Conservation (phyloP, 202 grass and related monocot species). For the Miscanthus sacchariflorus region DNA sequence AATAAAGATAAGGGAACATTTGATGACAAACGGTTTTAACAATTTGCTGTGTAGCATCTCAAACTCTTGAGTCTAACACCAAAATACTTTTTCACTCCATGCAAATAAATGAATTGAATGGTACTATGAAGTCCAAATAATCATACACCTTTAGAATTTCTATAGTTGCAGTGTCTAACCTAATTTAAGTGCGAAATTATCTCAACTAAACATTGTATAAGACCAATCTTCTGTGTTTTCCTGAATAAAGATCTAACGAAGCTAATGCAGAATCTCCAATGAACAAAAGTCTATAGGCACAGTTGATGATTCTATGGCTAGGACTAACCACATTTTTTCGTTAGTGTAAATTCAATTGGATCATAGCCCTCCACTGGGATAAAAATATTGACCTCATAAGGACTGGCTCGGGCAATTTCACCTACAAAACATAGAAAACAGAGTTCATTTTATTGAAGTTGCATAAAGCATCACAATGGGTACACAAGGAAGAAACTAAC, state of each 20-base stretch:
- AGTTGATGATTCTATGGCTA: constrained; percentile 31
- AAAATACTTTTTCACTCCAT: neutral
- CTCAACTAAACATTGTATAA: constrained; percentile 25
- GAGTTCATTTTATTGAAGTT: constrained; percentile 26
- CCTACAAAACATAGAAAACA: constrained; percentile 59
- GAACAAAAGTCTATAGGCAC: neutral
- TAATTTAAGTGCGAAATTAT: constrained; percentile 21
- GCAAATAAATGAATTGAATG: neutral
- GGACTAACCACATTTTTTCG: constrained; percentile 89
- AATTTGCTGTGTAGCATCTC: constrained; percentile 10
- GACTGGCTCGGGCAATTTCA: constrained; percentile 64
- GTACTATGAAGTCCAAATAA: constrained; percentile 1
- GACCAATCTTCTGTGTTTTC: constrained; percentile 10
- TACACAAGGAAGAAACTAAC: constrained; percentile 54
- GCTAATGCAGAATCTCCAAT: neutral
- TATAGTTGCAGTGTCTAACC: constrained; percentile 12
- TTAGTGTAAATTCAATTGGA: constrained; percentile 86
- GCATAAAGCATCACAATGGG: constrained; percentile 11
- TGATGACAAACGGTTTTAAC: constrained; percentile 17
- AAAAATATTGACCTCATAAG: constrained; percentile 76
- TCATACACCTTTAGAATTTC: constrained; percentile 10
- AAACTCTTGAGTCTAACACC: neutral
- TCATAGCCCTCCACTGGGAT: constrained; percentile 86
- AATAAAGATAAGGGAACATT: constrained; percentile 14
- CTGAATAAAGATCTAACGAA: constrained; percentile 15